Conservation (phyloP, 768 basidiomycete species). For the Macrolepiota albuminosa region DNA sequence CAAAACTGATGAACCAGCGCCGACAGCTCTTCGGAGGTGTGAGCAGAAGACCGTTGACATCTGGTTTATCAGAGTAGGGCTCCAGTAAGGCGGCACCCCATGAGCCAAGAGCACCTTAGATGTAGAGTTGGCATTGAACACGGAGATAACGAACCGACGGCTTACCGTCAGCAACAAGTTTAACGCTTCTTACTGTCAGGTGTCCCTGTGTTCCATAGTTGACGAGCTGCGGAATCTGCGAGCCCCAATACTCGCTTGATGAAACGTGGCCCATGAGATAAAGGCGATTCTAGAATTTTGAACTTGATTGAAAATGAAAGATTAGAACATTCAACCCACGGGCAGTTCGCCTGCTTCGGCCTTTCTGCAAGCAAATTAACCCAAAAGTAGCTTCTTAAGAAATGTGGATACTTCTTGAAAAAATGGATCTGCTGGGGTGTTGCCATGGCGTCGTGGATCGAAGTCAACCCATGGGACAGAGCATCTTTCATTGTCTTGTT, state of each 20-base stretch:
- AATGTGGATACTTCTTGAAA: slow-evolving; percentile 47
- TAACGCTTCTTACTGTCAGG: slow-evolving; percentile 61
- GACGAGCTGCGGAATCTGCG: slow-evolving; percentile 50
- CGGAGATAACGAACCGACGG: neutral
- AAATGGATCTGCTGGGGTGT: slow-evolving; percentile 50
- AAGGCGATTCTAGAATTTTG: slow-evolving; percentile 42
- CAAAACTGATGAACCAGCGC: slow-evolving; percentile 59
- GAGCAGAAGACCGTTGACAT: slow-evolving; percentile 66
- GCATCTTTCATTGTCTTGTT: slow-evolving; percentile 63
- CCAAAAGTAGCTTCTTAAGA: neutral
- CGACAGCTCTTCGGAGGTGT: slow-evolving; percentile 44
- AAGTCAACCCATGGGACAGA: slow-evolving; percentile 75
- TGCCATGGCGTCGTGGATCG: slow-evolving; percentile 78
- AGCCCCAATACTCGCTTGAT: slow-evolving; percentile 63
- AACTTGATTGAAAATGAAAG: neutral
- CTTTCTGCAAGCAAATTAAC: slow-evolving; percentile 38
- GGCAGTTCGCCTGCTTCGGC: slow-evolving; percentile 67
- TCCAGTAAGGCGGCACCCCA: slow-evolving; percentile 87
- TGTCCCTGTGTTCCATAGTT: slow-evolving; percentile 53
- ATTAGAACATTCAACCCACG: slow-evolving; percentile 32
- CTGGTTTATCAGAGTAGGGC: slow-evolving; percentile 80
- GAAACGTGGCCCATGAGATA: slow-evolving; percentile 56
- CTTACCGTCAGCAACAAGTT: slow-evolving; percentile 73
- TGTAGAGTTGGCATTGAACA: neutral
- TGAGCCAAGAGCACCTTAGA: slow-evolving; percentile 78